Base-by-base conservation (phyloP, 306 rosid genomes). In the Quercus cerris region DNA sequence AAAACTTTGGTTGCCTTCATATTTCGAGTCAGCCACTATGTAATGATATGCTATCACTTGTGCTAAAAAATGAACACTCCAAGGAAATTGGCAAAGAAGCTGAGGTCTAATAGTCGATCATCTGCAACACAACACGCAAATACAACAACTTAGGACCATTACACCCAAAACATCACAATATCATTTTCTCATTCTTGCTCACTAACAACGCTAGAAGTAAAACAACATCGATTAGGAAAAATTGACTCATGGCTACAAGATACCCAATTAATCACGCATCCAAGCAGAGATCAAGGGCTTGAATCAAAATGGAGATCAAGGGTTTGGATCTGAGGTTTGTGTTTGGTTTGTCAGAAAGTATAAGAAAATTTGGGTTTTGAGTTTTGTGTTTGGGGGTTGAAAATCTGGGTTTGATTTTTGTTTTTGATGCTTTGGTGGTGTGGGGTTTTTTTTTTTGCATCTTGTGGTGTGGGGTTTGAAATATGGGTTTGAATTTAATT, bases 81-180 rank as follows among this genome's bases (percentile, higher is more conserved):
- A 27, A 94, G 93, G 75, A 91, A 92, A 87, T 94, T 92, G 94
- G 97, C 94, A 81, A 92, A 78, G 86, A 92, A 94, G 52, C 99
- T 97, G 79, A 94, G 82, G 80, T 85, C 91, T 91, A 91, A 90
- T 94, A 97, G 81, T 94, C 94, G 81, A 94, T 74, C 97, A 90
- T 90, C 97, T 91, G 88, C 74, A 80, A 71, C 7, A 59, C 23
- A 55, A 18, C 70, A 84, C 52, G 58, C 56, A 73, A 59, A 66
- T 58, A 76, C 25, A 14, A 41, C 31, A 73, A 2, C 55, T 80
- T 5, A 84, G 69, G 22, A 35, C 73, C 78, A 70, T 31, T 17
- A 25, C 31, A 0, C 54, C 70, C 28, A 19, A 67, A 35, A 68
- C 5, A 52, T 56, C 41, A 19, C 68, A 23, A 12, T 51, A 19